These are phyloP conservation scores for Lecanosticta acicola DNA, from an alignment of 2,329 filamentous ascomycete species.

Conservation along the genomic window DNA sequence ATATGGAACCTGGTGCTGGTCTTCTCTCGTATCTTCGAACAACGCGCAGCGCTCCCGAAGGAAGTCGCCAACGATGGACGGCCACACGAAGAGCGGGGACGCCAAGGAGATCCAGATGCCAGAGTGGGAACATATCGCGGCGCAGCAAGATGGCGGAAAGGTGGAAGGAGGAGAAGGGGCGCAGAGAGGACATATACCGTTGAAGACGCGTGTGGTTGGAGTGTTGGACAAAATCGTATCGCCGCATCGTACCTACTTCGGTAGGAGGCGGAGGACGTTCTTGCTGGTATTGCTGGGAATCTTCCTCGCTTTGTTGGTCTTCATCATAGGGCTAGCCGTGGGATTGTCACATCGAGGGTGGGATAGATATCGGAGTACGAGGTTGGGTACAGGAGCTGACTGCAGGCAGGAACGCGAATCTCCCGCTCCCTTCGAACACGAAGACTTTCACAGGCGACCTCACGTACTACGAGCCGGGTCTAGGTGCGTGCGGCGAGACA, in stretches of 20 bases:
- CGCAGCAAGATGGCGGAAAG: slow-evolving; percentile 2
- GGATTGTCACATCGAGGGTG: slow-evolving; percentile 25
- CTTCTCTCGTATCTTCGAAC: not conserved
- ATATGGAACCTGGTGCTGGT: not conserved
- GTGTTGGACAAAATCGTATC: slow-evolving; percentile 35
- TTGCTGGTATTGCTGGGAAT: slow-evolving; percentile 32
- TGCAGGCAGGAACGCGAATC: slow-evolving; percentile 33
- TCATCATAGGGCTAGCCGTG: slow-evolving; percentile 41
- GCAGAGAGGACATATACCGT: slow-evolving; percentile 1
- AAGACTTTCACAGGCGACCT: slow-evolving; percentile 57
- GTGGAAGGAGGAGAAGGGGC: not conserved
- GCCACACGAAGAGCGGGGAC: not conserved
- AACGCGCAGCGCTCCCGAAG: not conserved
- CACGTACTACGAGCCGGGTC: slow-evolving; percentile 61
- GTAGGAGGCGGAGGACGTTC: slow-evolving; percentile 36
- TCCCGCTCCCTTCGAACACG: slow-evolving; percentile 49
- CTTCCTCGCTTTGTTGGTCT: slow-evolving; percentile 33
- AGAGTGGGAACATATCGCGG: slow-evolving; percentile 22
- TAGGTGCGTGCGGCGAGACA: slow-evolving; percentile 64
- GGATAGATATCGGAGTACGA: not conserved
- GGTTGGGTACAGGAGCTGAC: not conserved
- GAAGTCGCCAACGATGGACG: not conserved
- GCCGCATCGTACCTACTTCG: slow-evolving; percentile 36
- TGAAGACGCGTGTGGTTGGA: not conserved
- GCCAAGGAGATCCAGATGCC: slow-evolving; percentile 18